A percentile compares a stretch with the other conserved stretches of the same genome.
phyloP scores from a whole-genome alignment of 2,329 filamentous ascomycete genomes.

The Macrophomina phaseolina region DNA sequence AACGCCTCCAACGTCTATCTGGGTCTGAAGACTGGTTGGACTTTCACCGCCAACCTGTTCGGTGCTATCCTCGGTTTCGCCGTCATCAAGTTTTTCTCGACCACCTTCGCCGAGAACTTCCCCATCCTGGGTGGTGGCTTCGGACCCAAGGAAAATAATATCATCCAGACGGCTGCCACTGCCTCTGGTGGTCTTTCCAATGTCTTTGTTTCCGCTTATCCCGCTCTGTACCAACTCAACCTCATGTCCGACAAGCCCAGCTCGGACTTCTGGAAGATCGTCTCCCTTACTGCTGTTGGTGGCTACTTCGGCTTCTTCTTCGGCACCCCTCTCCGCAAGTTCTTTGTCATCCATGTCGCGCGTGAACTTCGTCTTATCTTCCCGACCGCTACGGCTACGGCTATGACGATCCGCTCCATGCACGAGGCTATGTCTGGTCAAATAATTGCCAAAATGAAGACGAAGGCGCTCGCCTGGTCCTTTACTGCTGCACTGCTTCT shows the following conservation, averaged over 20 bases:
- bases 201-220: conserved; percentile 65
- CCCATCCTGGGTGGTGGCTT: conserved; percentile 61
- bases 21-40: conserved; percentile 52
- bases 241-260: conserved; percentile 58
- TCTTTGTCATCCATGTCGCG: conserved; percentile 71
- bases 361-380: conserved; percentile 66
- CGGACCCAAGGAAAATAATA: conserved; percentile 67
- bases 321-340: conserved; percentile 59
- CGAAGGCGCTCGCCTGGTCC: conserved; percentile 59
- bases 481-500: conserved; percentile 59
- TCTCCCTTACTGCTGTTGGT: conserved; percentile 66
- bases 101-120: conserved; percentile 53
- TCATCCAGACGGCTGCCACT: conserved; percentile 65
- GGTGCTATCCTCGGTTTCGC: conserved; percentile 65
- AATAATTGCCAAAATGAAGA: conserved; percentile 60
- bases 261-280: conserved; percentile 63
- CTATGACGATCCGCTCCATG: conserved; percentile 68
- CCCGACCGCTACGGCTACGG: conserved; percentile 65
- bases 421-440: conserved; percentile 61
- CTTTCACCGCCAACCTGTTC: conserved; percentile 45
- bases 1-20: conserved; percentile 69
- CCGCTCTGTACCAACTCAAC: conserved; percentile 64
- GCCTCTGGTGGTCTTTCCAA: conserved; percentile 64
- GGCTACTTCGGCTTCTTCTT: conserved; percentile 70
- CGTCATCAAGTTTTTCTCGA: conserved; percentile 61